Evolutionary conservation across 495 filamentous ascomycete species (phyloP), one percentile per base, ranked within the genome.

Genomic region (Entonaema liquescens): DNA sequence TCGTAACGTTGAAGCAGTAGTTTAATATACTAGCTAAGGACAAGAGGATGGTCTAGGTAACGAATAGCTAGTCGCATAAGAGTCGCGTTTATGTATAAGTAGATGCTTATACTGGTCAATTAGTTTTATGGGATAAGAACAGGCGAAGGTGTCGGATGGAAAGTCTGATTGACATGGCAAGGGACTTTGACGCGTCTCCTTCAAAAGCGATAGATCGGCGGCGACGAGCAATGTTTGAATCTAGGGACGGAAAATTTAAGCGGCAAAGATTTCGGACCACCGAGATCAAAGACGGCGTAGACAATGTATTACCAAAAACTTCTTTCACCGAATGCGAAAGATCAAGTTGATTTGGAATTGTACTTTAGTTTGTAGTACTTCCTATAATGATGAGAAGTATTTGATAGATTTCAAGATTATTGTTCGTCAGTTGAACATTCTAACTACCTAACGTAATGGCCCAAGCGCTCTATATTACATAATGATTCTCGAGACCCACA

Each of bases 171-270:
- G n/a, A 44, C 62, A 67, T 66, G 5, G 31, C 62, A 66, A 67
- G 38, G 33, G 64, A 38, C 28, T 28, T 71, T 25, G 68, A 67
- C 68, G 68, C 62, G 68, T 62, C 21, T 62, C 58, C 58, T 67
- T 62, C 31, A 66, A 31, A 31, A 49, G 50, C 29, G 35, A 59
- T 26, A 36, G n/a, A 71, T 62, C 21, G 12, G 31, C 33, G 6
- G 13, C 31, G 35, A 59, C 31, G 12, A 31, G 53, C 31, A 33
- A 61, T 5, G 25, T 57, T 40, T 25, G 35, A 19, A 53, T 53
- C 25, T 52, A 33, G 25, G 23, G n/a, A 42, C 3, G 7, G 21
- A 35, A 31, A 38, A 21, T 25, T 49, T 58, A 29, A 29, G 13
- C 15, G 28, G 11, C 13, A 23, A 35, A 28, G 36, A 47, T 21